Evolutionary conservation across 208 protist species (phyloP).

Genomic region (Zelonia costaricensis): DNA sequence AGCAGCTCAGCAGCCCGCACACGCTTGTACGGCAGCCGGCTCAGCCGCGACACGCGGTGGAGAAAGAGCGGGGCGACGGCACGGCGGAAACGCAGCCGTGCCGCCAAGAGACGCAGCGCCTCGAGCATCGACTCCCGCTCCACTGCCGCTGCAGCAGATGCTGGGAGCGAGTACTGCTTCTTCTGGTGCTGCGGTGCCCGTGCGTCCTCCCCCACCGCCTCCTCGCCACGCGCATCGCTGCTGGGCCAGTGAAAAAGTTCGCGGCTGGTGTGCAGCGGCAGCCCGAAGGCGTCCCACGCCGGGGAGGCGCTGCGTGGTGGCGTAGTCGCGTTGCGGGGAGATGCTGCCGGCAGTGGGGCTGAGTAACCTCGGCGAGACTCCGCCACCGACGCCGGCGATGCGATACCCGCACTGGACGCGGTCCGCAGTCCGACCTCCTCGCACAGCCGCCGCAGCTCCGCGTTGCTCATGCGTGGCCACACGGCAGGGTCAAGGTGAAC

Average conservation of each 20-base stretch:
- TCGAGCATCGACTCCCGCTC: constrained; percentile 49
- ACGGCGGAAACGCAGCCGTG: constrained; percentile 54
- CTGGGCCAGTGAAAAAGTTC: neutral
- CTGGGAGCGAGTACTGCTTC: too few relatives aligned
- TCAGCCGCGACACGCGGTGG: constrained; percentile 68
- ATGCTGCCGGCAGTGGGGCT: neutral
- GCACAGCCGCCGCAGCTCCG: constrained; percentile 21
- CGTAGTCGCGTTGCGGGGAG: neutral
- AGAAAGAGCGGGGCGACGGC: constrained; percentile 55
- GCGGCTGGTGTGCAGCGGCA: neutral
- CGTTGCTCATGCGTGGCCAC: constrained; percentile 27
- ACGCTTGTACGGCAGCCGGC: constrained; percentile 63
- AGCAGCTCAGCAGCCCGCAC: constrained; percentile 42
- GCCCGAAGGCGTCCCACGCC: neutral
- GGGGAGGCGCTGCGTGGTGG: neutral
- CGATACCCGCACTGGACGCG: too few relatives aligned
- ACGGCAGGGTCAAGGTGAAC: neutral
- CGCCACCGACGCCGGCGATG: neutral
- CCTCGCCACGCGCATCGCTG: neutral
- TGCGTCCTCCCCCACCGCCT: neutral
- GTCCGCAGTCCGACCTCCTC: constrained; percentile 7
- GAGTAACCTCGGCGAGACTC: neutral
- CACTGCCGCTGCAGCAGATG: constrained; percentile 2
- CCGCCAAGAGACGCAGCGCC: constrained; percentile 41
- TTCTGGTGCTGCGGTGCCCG: neutral